phyloP scores from a whole-genome alignment of 208 protist genomes.

The Jaenimonas drosophilae region DNA sequence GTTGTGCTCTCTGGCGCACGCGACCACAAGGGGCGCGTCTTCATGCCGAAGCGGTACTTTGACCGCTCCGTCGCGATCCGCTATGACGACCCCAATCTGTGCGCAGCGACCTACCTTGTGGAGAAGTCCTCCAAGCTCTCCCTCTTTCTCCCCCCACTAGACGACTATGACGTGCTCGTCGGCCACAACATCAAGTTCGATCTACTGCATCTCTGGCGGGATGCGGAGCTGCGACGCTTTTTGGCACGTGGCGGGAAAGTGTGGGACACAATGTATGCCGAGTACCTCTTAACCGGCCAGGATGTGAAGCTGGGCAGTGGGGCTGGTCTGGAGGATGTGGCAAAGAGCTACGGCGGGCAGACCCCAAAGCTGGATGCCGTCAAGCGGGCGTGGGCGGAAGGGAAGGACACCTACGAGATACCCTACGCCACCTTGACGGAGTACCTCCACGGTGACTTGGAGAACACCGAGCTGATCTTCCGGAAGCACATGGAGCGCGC shows the following conservation, averaged over 20 bases:
- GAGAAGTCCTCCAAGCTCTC: slow-evolving; percentile 71
- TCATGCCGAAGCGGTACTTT: slow-evolving; percentile 80
- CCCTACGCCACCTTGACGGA: slow-evolving; percentile 69
- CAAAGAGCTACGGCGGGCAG: slow-evolving; percentile 87
- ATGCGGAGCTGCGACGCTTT: slow-evolving; percentile 76
- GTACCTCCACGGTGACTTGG: slow-evolving; percentile 86
- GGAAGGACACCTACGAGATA: slow-evolving; percentile 88
- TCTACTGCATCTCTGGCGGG: slow-evolving; percentile 83
- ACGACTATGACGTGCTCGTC: slow-evolving; percentile 88
- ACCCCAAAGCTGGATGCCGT: slow-evolving; percentile 84
- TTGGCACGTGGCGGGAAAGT: slow-evolving; percentile 77
- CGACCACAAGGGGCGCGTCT: slow-evolving; percentile 85
- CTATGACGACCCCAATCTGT: slow-evolving; percentile 73
- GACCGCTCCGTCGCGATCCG: slow-evolving; percentile 57
- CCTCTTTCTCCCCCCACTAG: slow-evolving; percentile 78
- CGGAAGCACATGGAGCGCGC: slow-evolving; percentile 84
- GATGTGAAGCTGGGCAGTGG: slow-evolving; percentile 75
- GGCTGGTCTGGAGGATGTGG: slow-evolving; percentile 81
- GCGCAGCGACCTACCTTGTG: slow-evolving; percentile 47
- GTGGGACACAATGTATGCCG: slow-evolving; percentile 92
- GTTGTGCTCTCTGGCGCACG: slow-evolving; percentile 83
- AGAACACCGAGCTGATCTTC: slow-evolving; percentile 90
- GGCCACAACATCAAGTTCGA: slow-evolving; percentile 93
- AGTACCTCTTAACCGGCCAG: slow-evolving; percentile 87
- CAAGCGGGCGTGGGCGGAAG: slow-evolving; percentile 83